These are phyloP conservation scores for Plectosphaerella plurivora DNA, from an alignment of 2,329 filamentous ascomycete species.

Conservation along the genomic window DNA sequence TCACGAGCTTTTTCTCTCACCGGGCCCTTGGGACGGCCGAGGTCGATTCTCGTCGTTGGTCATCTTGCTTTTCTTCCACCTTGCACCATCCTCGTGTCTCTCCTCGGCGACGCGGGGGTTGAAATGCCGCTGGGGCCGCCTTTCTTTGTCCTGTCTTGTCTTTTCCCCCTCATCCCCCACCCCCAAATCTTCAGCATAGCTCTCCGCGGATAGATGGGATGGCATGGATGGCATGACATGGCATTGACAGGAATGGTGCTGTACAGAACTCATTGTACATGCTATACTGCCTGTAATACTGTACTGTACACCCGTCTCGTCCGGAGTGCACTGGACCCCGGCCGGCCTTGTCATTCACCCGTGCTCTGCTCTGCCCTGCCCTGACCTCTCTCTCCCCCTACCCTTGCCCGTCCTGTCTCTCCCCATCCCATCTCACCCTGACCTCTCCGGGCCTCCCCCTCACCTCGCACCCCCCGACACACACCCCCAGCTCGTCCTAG, in stretches of 20 bases:
- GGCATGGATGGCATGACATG: no score
- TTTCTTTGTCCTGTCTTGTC: neutral
- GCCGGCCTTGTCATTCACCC: no score
- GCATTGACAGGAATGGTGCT: no score
- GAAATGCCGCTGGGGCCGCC: no score
- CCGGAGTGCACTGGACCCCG: no score
- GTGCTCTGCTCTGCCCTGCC: no score
- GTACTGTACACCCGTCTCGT: no score
- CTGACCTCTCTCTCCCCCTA: neutral
- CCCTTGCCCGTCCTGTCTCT: neutral
- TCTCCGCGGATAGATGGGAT: no score
- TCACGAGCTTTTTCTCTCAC: neutral
- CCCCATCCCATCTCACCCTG: neutral
- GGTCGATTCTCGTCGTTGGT: no score
- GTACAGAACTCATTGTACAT: no score
- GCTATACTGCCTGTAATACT: no score
- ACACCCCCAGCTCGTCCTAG: neutral
- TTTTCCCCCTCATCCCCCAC: neutral
- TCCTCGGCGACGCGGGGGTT: neutral
- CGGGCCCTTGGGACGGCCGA: neutral
- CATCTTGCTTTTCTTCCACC: neutral
- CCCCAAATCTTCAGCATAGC: neutral
- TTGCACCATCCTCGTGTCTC: neutral
- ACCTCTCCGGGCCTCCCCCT: neutral
- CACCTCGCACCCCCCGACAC: neutral